Evolutionary conservation across 257 asterid genomes (phyloP).

Genomic region (Solanum neorickii): DNA sequence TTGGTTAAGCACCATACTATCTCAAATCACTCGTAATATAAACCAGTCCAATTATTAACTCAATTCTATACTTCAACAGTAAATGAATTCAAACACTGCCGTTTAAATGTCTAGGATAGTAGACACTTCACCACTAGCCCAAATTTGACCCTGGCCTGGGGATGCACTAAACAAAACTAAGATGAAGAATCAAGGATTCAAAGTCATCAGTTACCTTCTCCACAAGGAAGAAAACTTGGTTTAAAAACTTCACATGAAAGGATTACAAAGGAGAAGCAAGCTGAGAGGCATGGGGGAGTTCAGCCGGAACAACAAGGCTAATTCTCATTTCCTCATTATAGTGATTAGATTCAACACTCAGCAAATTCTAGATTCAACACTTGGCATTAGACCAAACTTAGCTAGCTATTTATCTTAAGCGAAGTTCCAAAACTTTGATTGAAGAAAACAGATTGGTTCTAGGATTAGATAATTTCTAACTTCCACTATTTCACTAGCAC

Average conservation of each 20-base stretch:
- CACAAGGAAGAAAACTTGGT: neutral
- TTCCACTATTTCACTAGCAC: neutral
- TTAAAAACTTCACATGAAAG: neutral
- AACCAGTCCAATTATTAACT: neutral
- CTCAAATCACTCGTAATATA: neutral
- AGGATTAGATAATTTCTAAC: neutral
- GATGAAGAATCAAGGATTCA: neutral
- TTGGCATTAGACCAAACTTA: neutral
- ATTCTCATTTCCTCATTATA: neutral
- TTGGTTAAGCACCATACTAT: neutral
- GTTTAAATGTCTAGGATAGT: neutral
- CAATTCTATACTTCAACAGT: neutral
- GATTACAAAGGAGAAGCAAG: neutral
- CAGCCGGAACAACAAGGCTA: neutral
- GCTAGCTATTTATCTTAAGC: neutral
- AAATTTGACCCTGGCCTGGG: neutral
- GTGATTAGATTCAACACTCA: neutral
- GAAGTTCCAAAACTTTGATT: neutral
- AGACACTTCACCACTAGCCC: neutral
- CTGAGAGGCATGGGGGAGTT: neutral
- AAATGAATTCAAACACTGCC: neutral
- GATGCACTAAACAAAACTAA: neutral
- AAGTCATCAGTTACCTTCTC: neutral
- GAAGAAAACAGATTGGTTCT: neutral
- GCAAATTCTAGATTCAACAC: neutral